These are phyloP conservation scores for Rosa chinensis DNA, from an alignment of 306 rosid genomes.

Conservation along the genomic window DNA sequence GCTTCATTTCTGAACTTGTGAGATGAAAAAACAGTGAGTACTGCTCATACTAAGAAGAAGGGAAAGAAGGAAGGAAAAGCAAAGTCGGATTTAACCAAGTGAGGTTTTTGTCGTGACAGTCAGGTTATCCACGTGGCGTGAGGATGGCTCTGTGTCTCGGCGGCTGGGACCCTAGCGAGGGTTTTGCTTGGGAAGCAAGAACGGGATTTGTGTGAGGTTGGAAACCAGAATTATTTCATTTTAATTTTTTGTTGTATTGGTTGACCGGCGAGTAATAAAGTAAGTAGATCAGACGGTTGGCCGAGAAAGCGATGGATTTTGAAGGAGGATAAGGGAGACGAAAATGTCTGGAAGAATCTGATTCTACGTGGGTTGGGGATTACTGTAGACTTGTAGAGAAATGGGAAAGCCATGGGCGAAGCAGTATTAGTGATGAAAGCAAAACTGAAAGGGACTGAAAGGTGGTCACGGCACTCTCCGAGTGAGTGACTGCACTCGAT, in stretches of 20 bases:
- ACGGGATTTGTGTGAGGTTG: neutral
- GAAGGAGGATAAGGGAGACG: neutral
- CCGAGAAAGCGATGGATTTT: conserved; percentile 1
- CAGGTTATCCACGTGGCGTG: neutral
- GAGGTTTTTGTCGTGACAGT: conserved; percentile 10
- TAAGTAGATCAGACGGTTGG: conserved; percentile 16
- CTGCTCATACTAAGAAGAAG: neutral
- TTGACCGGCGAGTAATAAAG: neutral
- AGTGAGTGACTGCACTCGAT: neutral
- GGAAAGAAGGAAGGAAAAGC: neutral
- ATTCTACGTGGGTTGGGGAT: neutral
- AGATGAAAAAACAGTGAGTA: neutral
- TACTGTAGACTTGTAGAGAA: too few species aligned
- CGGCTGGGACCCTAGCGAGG: conserved; percentile 5
- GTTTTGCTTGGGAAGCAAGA: conserved; percentile 19
- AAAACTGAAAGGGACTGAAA: neutral
- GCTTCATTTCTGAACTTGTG: neutral
- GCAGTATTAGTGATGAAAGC: neutral
- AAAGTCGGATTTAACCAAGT: neutral
- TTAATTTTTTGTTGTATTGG: neutral
- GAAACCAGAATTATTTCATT: neutral
- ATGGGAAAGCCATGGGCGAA: conserved; percentile 8
- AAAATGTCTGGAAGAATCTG: neutral
- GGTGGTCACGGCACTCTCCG: neutral
- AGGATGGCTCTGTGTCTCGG: neutral